Conservation (phyloP, 2,329 filamentous ascomycete species). For the Sporothrix brunneoviolacea region DNA sequence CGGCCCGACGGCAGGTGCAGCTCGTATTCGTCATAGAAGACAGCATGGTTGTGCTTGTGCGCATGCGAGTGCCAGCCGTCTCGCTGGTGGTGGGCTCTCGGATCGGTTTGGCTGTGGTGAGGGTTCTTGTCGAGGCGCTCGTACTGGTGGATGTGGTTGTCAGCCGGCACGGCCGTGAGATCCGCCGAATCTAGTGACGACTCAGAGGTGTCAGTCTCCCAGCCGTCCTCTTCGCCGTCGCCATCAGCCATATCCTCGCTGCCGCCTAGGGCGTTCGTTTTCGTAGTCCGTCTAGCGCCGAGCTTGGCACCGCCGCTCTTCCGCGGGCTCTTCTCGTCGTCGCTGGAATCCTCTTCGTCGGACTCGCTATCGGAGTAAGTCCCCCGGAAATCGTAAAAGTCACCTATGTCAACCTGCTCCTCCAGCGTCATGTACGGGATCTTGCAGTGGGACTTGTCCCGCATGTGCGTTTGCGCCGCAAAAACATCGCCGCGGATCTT, state of each 20-base stretch:
- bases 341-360: constrained; percentile 37
- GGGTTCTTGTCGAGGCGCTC: constrained; percentile 65
- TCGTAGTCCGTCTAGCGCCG: constrained; percentile 51
- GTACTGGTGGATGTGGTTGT: constrained; percentile 63
- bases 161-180: constrained; percentile 70
- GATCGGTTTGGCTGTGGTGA: constrained; percentile 67
- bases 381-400: constrained; percentile 94
- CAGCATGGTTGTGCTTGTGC: constrained; percentile 66
- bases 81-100: constrained; percentile 64
- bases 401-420: constrained; percentile 88
- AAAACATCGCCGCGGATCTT: constrained; percentile 71
- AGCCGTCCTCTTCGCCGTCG: constrained; percentile 63
- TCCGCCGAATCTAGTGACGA: constrained; percentile 85
- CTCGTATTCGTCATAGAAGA: constrained; percentile 89
- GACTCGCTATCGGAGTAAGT: constrained; percentile 79
- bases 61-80: constrained; percentile 80
- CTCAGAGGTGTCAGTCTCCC: constrained; percentile 91
- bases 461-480: constrained; percentile 93
- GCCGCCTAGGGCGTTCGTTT: constrained; percentile 35
- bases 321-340: constrained; percentile 35
- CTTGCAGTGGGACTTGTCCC: constrained; percentile 93
- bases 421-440: constrained; percentile 85
- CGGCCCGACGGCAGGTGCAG: constrained; percentile 86
- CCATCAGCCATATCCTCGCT: constrained; percentile 37
- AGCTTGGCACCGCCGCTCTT: constrained; percentile 57